A percentile compares a stretch with the other conserved stretches of the same genome.
Conservation (phyloP, 1,139 yeast genomes). For the Yamadazyma blattariae region DNA sequence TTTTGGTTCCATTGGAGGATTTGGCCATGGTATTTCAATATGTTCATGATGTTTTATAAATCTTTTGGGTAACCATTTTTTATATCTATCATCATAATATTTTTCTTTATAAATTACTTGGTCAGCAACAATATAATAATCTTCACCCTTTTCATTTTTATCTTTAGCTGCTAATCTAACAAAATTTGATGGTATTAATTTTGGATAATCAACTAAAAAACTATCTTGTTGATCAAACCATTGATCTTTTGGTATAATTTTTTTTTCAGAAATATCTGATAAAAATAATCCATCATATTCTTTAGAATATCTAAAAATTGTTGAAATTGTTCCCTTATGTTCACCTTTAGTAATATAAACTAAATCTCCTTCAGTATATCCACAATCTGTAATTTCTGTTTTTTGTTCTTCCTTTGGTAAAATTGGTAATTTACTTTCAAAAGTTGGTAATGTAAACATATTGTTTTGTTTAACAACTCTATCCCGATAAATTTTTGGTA, state of each 20-base stretch:
- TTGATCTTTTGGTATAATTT: slow-evolving; percentile 55
- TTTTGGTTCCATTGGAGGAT: slow-evolving; percentile 58
- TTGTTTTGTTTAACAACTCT: slow-evolving; percentile 23
- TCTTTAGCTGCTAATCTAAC: slow-evolving; percentile 75
- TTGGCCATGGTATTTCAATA: slow-evolving; percentile 87
- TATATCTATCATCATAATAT: slow-evolving; percentile 74
- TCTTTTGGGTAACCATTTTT: slow-evolving; percentile 73
- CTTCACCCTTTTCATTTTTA: slow-evolving; percentile 58
- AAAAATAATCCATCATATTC: slow-evolving; percentile 33
- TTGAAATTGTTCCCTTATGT: slow-evolving; percentile 69
- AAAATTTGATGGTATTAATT: slow-evolving; percentile 45
- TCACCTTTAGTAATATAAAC: slow-evolving; percentile 62
- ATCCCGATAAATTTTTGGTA: slow-evolving; percentile 30
- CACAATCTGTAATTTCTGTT: slow-evolving; percentile 28
- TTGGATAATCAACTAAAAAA: slow-evolving; percentile 67
- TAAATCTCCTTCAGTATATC: slow-evolving; percentile 41
- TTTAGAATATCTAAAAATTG: slow-evolving; percentile 32
- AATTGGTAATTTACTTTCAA: slow-evolving; percentile 24
- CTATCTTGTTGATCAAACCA: slow-evolving; percentile 76
- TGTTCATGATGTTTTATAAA: slow-evolving; percentile 66
- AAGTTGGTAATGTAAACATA: slow-evolving; percentile 35
- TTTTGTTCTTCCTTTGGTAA: slow-evolving; percentile 28
- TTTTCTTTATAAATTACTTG: slow-evolving; percentile 61
- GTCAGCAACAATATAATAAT: slow-evolving; percentile 71
- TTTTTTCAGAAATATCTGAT: slow-evolving; percentile 35